Base-by-base conservation (phyloP, 23 red algal genomes). In the Gracilaria domingensis region DNA sequence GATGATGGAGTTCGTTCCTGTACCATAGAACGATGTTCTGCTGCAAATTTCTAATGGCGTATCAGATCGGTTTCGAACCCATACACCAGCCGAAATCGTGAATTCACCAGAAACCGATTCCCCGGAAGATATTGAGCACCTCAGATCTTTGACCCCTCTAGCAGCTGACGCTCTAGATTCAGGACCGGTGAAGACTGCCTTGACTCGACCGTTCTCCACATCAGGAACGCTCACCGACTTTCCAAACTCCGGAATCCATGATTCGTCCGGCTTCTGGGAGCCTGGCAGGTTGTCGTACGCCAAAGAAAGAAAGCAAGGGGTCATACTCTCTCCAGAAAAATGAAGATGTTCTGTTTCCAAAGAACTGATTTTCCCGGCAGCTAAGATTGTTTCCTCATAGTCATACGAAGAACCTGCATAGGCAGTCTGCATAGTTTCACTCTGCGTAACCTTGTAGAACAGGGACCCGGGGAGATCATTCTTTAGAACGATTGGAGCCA, bases 11-110 rank as follows among this genome's bases (percentile, higher is more conserved):
- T 81, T 53, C 16, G 59, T 81, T 34, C 75, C 87, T 33, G 73
- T 39, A 24, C 59, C 76, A 48, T 90, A 90, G 55, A 80, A 90
- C 21, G 87, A 90, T 16, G 30, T 66, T 45, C 75, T 77, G 75
- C 87, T 90, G 48, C 74, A 90, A 7, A 90, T 28, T 44, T 80
- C 73, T 8, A 90, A 18, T 21, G 87, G 23, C 33, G 76, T 67
- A 44, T 90, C 87, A 23, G 95, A 96, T 66, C 91, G 40, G 85
- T 98, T 98, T 17, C 95, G 78, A 3, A 98, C 65, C 95, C 95
- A 98, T 14, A 81, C 45, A 25, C 87, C 87, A 12, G 87, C 87
- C 29, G 54, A 90, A 75, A 92, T 59, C 26, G 85, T 42, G 67
- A 85, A 77, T 11, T 65, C 16, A 29, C 72, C 72, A 32, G 72